Base-by-base conservation (phyloP, 108 stramenopile genomes). In the Chaetoceros muelleri region DNA sequence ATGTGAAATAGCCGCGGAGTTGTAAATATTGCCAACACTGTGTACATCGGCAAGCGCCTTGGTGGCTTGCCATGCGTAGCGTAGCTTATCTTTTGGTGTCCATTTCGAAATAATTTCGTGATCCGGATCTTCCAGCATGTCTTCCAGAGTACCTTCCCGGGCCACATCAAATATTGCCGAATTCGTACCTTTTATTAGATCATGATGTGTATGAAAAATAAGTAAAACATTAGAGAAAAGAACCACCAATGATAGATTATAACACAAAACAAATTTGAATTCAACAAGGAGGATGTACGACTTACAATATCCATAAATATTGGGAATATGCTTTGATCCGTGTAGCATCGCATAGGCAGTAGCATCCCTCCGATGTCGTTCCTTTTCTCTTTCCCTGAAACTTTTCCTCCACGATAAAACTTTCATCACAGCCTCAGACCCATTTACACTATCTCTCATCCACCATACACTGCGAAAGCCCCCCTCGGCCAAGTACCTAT, bases 271-370 rank as follows among this genome's bases (percentile, higher is more conserved):
- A n/a, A n/a, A n/a, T n/a, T n/a, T n/a, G n/a, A n/a, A n/a, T n/a
- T n/a, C n/a, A n/a, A n/a, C n/a, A n/a, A n/a, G n/a, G n/a, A n/a
- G n/a, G n/a, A n/a, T n/a, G n/a, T n/a, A n/a, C n/a, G n/a, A n/a
- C n/a, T n/a, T n/a, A 60, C 90, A 92, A 48, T 69, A 80, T 21
- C 76, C 82, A 49, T 87, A 85, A 18, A 92, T 79, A 47, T 92
- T 57, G 54, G 87, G 64, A 46, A 87, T 74, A 20, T 66, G 72
- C 21, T 61, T 59, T 20, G 74, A 75, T 28, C 70, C 60, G 16
- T 80, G 71, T 51, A 92, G 53, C 24, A 77, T 74, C 34, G 84
- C 84, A 84, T 85, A 83, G 1, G 82, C 69, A 18, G 87, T 52
- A n/a, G 85, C 85, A 61, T 92, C 90, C 18, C 78, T 67, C 21